Evolutionary conservation across 2,329 filamentous ascomycete species (phyloP), one percentile per base, ranked within the genome.

Genomic region (Pestalotiopsis fici): DNA sequence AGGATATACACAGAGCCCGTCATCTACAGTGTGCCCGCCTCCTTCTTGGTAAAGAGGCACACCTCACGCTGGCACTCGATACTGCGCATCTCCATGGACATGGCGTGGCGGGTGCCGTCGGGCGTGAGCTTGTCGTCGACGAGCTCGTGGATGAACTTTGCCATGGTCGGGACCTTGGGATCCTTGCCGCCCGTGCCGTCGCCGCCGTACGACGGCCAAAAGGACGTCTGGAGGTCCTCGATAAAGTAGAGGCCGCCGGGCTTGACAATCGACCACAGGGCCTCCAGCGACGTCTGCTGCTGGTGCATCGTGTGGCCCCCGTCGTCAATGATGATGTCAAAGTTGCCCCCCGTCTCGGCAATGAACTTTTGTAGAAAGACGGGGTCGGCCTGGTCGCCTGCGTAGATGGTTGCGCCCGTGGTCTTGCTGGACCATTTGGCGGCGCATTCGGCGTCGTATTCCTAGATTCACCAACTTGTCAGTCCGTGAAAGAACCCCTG

Each of bases 301-400:
- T 83, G 78, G 4, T 71, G 67, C 77, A 82, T 80, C 3, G 66
- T 75, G 62, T 81, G 79, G 1, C 79, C 78, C 3, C 79, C 80
- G 65, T 81, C 79, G 60, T 82, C 79, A 54, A 83, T 73, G 55
- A 83, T 78, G 39, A 83, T 68, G 67, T 83, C 81, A 55, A 82
- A 82, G 25, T 76, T 72, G 5, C 69, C 69, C 21, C 79, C 79
- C 0, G 76, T 70, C 54, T 78, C 71, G 12, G 66, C 62, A 39
- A 79, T 70, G 68, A 82, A 80, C 4, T 71, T 66, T 6, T 77
- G 67, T n/a, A 83, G 75, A 60, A 82, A 81, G 0, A 63, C 59
- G 2, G 71, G 68, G 63, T 82, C 77, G 6, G 78, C 78, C 63
- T 82, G 81, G 65, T 83, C 78, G 3, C 82, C 80, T 4, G 77